Evolutionary conservation across 192 early-diverging fungal genomes (phyloP).

Genomic region (Coemansia sp.): DNA sequence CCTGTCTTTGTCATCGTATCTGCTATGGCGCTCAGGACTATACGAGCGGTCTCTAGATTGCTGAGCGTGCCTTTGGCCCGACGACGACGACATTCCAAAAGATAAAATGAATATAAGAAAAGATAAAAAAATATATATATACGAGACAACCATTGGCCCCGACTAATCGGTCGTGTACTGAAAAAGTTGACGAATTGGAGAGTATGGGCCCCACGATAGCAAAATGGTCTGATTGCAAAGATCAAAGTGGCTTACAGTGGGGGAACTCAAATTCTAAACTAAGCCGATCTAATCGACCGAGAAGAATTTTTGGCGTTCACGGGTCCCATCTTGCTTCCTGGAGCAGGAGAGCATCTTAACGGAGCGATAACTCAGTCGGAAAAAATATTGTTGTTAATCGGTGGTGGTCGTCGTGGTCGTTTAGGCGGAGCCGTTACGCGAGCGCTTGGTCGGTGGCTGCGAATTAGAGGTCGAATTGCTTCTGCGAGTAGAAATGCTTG

Average conservation of each 20-base stretch:
- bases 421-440: too few relatives aligned
- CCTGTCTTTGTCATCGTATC: neutral
- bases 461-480: too few relatives aligned
- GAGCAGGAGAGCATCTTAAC: too few relatives aligned
- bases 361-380: too few relatives aligned
- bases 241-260: neutral
- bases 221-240: neutral
- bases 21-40: neutral
- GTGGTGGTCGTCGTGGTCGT: too few relatives aligned
- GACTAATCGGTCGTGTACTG: neutral
- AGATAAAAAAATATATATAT: neutral
- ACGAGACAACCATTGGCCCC: neutral
- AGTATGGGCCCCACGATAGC: neutral
- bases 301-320: too few relatives aligned
- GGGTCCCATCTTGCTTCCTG: too few relatives aligned
- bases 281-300: too few relatives aligned
- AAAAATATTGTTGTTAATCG: too few relatives aligned
- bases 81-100: neutral
- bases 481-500: too few relatives aligned
- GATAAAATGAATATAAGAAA: neutral
- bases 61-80: neutral
- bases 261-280: too few relatives aligned
- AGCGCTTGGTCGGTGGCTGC: too few relatives aligned
- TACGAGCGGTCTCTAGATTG: slow-evolving; percentile 5
- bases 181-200: neutral